Evolutionary conservation across 2,329 filamentous ascomycete genomes (phyloP).

Genomic region (Microsporum ferrugineum): DNA sequence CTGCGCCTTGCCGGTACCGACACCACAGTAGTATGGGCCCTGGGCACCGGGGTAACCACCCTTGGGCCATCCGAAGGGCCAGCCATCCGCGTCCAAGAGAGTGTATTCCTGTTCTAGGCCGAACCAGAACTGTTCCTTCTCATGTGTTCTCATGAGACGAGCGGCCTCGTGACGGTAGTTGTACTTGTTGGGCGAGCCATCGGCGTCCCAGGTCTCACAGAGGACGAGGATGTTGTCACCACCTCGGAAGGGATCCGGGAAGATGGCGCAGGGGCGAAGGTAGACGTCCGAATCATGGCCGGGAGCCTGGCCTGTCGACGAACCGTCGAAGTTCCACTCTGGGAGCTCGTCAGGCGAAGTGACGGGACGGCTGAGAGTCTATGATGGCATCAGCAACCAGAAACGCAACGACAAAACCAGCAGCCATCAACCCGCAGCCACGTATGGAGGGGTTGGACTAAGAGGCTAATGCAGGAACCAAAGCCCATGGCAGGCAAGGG

Average conservation of each 20-base stretch:
- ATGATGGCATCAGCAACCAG: slow-evolving; percentile 3
- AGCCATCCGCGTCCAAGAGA: slow-evolving; percentile 70
- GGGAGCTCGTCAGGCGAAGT: slow-evolving; percentile 53
- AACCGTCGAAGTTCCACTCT: slow-evolving; percentile 79
- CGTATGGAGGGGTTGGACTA: not conserved
- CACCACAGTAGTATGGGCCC: slow-evolving; percentile 96
- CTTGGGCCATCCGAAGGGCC: slow-evolving; percentile 85
- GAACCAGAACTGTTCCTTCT: slow-evolving; percentile 83
- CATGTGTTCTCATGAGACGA: slow-evolving; percentile 80
- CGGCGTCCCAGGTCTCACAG: slow-evolving; percentile 84
- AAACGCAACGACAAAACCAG: not conserved
- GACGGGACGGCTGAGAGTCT: slow-evolving; percentile 55
- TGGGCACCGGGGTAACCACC: slow-evolving; percentile 84
- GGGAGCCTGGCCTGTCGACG: slow-evolving; percentile 81
- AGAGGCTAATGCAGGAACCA: slow-evolving; percentile 1
- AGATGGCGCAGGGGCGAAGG: slow-evolving; percentile 80
- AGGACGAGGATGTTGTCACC: slow-evolving; percentile 90
- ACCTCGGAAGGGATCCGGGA: slow-evolving; percentile 81
- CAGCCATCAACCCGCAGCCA: not conserved
- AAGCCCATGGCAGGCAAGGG: slow-evolving; percentile 5
- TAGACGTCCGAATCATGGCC: slow-evolving; percentile 97
- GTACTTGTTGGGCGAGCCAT: slow-evolving; percentile 94
- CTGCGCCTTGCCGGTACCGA: slow-evolving; percentile 92
- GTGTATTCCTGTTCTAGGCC: slow-evolving; percentile 98
- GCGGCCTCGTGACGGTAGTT: slow-evolving; percentile 91